phyloP scores from a whole-genome alignment of 176 grass and related monocot species.

The Metroxylon sagu region DNA sequence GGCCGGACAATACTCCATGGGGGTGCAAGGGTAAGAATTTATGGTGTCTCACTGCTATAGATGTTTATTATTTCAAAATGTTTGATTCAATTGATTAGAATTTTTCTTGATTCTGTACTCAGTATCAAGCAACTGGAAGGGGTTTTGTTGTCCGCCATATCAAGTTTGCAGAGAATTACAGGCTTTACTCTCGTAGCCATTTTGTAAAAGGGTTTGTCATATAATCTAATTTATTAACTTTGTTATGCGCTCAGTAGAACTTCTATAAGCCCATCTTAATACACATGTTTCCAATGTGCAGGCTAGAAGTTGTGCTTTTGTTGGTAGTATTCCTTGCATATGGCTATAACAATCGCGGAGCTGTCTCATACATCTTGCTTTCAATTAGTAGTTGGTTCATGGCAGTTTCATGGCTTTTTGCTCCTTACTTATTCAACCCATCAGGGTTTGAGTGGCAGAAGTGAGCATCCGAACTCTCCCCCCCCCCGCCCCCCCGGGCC shows the following conservation, averaged over 20 bases:
- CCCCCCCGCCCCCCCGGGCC: too few species aligned
- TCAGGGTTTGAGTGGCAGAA: constrained; percentile 98
- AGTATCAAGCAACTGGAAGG: constrained; percentile 86
- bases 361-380: constrained; percentile 80
- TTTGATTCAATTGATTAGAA: too few species aligned
- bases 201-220: constrained; percentile 86
- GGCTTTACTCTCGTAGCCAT: constrained; percentile 85
- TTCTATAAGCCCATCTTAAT: constrained; percentile 1
- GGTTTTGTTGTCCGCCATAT: constrained; percentile 88
- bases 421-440: constrained; percentile 89
- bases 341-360: constrained; percentile 76
- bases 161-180: constrained; percentile 93
- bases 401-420: constrained; percentile 86
- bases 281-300: constrained; percentile 29
- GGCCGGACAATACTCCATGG: constrained; percentile 89
- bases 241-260: neutral
- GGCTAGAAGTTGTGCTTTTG: constrained; percentile 79
- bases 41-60: too few species aligned
- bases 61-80: too few species aligned
- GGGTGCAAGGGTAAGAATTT: constrained; percentile 59
- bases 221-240: neutral
- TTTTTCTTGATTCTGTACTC: constrained; percentile 15
- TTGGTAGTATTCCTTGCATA: constrained; percentile 67
- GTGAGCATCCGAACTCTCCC: constrained; percentile 28
- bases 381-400: constrained; percentile 98